Evolutionary conservation across 1,284 basidiomycete species (phyloP), one percentile per base, ranked within the genome.

Genomic region (Puccinia polysora): DNA sequence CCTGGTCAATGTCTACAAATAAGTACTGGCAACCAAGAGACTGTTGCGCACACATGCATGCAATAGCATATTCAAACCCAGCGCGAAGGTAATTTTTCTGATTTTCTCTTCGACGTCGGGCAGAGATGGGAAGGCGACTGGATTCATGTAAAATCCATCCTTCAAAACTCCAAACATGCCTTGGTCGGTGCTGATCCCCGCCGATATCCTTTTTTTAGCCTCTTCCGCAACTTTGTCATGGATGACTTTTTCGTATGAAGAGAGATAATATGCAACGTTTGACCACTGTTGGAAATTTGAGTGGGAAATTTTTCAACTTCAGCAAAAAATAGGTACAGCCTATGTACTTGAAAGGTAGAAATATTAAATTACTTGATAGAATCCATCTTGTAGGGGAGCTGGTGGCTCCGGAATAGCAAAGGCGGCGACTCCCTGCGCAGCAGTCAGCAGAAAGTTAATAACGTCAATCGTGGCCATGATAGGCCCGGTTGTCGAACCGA

Each of bases 111-210:
- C 40, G 6, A 69, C 4, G 2, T 69, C 67, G 8, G 56, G 43
- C n/a, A 69, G 40, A 2, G 15, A 14, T 12, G 43, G 43, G 23
- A 59, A 40, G 32, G 32, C 34, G 25, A 43, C 43, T 60, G 40
- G 55, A 34, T 47, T 25, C 15, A 69, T n/a, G 38, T 50, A 60
- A 40, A 1, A 36, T 25, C 67, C 67, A n/a, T 50, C 56, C 43
- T 69, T 69, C 18, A 69, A 6, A 28, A 60, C 30, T 14, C 67
- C 67, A 69, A 43, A 69, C n/a, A 69, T 47, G 7, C 67, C 67
- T 18, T 69, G 20, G 25, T 69, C 40, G 25, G 67, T 50, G 30
- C 56, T 69, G 47, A 69, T 69, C 23, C 56, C 56, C 15, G 55
- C 34, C 7, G 34, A 15, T 23, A 60, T 34, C 4, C 38, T 58